phyloP scores from a whole-genome alignment of 1,284 basidiomycete genomes.

The Ustilago esculenta region DNA sequence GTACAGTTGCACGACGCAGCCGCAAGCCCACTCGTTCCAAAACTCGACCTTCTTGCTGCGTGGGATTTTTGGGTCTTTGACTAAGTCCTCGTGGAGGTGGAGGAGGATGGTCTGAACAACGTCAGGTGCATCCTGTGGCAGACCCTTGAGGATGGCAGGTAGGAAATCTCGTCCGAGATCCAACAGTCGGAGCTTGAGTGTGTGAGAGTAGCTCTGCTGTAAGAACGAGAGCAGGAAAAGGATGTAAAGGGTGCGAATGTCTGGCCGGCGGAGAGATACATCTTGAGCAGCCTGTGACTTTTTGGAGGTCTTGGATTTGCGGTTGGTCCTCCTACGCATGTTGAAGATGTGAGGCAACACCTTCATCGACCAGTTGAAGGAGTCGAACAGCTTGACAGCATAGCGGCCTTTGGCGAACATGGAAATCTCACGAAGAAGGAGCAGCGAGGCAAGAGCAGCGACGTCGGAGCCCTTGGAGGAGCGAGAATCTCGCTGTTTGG shows the following conservation, averaged over 20 bases:
- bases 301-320: conserved; percentile 26
- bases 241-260: conserved; percentile 62
- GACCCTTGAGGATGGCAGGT: conserved; percentile 48
- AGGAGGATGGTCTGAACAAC: conserved; percentile 56
- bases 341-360: conserved; percentile 50
- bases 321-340: conserved; percentile 46
- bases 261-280: conserved; percentile 51
- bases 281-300: conserved; percentile 27
- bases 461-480: conserved; percentile 36
- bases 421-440: conserved; percentile 50
- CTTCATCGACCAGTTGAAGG: conserved; percentile 58
- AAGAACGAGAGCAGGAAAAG: conserved; percentile 59
- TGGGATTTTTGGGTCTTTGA: conserved; percentile 53
- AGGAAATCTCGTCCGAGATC: conserved; percentile 52
- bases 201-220: conserved; percentile 44
- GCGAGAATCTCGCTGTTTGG: conserved; percentile 24
- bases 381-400: conserved; percentile 52
- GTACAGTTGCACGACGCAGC: conserved; percentile 57
- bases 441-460: conserved; percentile 43
- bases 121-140: conserved; percentile 52
- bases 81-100: conserved; percentile 57
- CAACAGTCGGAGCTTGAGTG: conserved; percentile 41
- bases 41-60: conserved; percentile 55
- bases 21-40: conserved; percentile 57
- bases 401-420: conserved; percentile 53